These are phyloP conservation scores for Papiliotrema nemorosa DNA, from an alignment of 1,284 basidiomycete genomes.

Conservation along the genomic window DNA sequence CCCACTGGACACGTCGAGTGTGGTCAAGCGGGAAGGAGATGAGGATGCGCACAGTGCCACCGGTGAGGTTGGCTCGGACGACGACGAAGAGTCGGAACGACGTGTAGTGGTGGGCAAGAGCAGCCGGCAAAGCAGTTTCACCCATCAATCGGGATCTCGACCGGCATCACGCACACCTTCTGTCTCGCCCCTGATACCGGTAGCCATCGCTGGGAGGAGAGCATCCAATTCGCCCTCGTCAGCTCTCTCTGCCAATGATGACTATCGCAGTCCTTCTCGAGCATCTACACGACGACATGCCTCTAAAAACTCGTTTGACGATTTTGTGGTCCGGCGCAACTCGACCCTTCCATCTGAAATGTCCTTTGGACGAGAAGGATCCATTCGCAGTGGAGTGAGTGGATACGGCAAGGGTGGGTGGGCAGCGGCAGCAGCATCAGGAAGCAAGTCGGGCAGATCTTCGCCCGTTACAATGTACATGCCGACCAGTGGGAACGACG, in stretches of 20 bases:
- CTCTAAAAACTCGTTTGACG: constrained; percentile 19
- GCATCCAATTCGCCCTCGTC: not conserved
- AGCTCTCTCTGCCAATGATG: constrained; percentile 4
- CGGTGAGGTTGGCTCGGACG: constrained; percentile 29
- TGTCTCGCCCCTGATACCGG: not conserved
- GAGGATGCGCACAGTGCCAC: constrained; percentile 22
- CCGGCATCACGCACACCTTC: not conserved
- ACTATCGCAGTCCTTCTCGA: constrained; percentile 12
- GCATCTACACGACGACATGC: constrained; percentile 5
- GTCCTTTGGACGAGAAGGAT: constrained; percentile 21
- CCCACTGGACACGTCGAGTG: not conserved
- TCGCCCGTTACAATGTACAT: constrained; percentile 40
- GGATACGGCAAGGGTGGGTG: constrained; percentile 44
- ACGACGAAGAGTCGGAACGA: constrained; percentile 17
- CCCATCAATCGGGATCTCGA: constrained; percentile 4
- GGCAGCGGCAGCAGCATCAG: constrained; percentile 29
- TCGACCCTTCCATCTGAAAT: constrained; percentile 20
- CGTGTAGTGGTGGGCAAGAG: not conserved
- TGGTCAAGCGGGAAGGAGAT: constrained; percentile 6
- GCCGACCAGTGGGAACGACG: constrained; percentile 28
- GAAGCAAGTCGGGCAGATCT: constrained; percentile 12
- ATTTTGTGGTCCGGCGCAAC: constrained; percentile 17
- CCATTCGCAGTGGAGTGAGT: constrained; percentile 16
- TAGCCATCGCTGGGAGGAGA: not conserved
- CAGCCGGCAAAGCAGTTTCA: constrained; percentile 7